These are phyloP conservation scores for Trametes cubensis DNA, from an alignment of 768 basidiomycete genomes.

Conservation along the genomic window DNA sequence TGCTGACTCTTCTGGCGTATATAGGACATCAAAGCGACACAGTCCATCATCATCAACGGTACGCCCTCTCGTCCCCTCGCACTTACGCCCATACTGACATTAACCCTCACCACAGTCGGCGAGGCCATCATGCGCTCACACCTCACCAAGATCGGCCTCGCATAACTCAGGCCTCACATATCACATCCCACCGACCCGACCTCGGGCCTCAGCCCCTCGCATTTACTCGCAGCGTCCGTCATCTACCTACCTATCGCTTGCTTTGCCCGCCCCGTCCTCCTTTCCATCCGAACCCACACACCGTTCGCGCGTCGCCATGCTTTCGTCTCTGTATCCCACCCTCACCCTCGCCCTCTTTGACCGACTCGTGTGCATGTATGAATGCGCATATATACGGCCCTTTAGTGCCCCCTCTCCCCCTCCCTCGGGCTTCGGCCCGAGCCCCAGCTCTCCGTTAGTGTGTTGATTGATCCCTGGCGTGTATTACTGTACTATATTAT, in stretches of 20 bases:
- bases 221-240: too few relatives aligned
- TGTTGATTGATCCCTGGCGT: neutral
- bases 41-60: constrained; percentile 84
- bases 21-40: constrained; percentile 82
- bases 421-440: neutral
- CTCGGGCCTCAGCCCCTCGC: neutral
- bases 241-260: too few relatives aligned
- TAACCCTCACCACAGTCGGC: constrained; percentile 27
- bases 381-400: neutral
- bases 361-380: neutral
- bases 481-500: neutral
- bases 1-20: neutral
- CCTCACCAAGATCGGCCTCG: constrained; percentile 33
- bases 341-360: too few relatives aligned
- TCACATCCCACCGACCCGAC: neutral
- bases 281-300: too few relatives aligned
- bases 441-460: neutral
- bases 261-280: too few relatives aligned
- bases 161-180: constrained; percentile 16
- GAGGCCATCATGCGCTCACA: constrained; percentile 37
- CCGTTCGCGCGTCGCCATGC: too few relatives aligned
- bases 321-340: too few relatives aligned
- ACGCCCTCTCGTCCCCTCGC: constrained; percentile 10
- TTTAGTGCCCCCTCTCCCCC: neutral
- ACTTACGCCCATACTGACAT: neutral